Conservation (phyloP, 495 filamentous ascomycete species). For the Annulohypoxylon maeteangense region DNA sequence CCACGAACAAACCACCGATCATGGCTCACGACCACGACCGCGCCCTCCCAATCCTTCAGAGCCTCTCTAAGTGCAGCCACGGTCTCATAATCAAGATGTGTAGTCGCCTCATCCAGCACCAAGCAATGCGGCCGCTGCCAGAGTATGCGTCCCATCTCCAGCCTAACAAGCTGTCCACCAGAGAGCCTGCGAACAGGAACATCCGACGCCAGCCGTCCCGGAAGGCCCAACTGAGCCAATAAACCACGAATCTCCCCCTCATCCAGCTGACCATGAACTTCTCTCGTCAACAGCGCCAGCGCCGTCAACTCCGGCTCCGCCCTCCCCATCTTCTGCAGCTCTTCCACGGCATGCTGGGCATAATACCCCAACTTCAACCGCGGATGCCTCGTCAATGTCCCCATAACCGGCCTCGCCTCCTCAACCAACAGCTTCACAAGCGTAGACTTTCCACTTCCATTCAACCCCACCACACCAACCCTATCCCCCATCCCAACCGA, state of each 20-base stretch:
- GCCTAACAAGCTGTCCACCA: slow-evolving; percentile 81
- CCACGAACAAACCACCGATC: slow-evolving; percentile 79
- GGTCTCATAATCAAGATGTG: slow-evolving; percentile 84
- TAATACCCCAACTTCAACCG: slow-evolving; percentile 76
- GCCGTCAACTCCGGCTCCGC: slow-evolving; percentile 67
- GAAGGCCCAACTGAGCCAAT: slow-evolving; percentile 71
- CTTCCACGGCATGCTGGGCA: slow-evolving; percentile 79
- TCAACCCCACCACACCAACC: slow-evolving; percentile 77
- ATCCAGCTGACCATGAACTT: slow-evolving; percentile 58
- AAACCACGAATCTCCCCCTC: slow-evolving; percentile 72
- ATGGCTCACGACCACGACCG: slow-evolving; percentile 77
- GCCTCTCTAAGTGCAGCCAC: slow-evolving; percentile 74
- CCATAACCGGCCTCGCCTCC: slow-evolving; percentile 56
- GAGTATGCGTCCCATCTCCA: slow-evolving; percentile 75
- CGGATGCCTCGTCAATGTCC: slow-evolving; percentile 70
- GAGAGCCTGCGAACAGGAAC: slow-evolving; percentile 75
- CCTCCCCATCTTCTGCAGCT: slow-evolving; percentile 61
- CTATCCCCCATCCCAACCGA: slow-evolving; percentile 75
- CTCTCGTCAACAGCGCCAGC: slow-evolving; percentile 64
- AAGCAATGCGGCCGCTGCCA: slow-evolving; percentile 76
- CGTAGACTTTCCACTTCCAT: slow-evolving; percentile 80
- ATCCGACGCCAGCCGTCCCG: slow-evolving; percentile 72
- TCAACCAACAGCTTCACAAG: slow-evolving; percentile 69
- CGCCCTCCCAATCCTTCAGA: slow-evolving; percentile 73
- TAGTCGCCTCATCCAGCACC: slow-evolving; percentile 85